These are phyloP conservation scores for Globisporangium alternatum DNA, from an alignment of 352 stramenopile species.

Conservation along the genomic window DNA sequence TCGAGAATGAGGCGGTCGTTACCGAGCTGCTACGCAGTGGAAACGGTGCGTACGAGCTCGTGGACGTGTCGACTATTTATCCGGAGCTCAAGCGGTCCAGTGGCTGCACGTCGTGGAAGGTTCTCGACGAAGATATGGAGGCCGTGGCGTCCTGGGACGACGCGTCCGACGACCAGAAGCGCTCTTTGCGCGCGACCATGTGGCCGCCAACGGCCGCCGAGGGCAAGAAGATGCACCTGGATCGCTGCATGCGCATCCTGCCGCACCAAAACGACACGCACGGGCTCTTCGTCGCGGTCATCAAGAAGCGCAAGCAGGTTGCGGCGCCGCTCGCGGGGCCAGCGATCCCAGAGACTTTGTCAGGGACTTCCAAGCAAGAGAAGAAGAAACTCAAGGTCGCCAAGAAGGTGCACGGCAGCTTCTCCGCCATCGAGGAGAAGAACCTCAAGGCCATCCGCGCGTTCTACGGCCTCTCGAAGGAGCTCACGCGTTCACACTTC, in stretches of 20 bases:
- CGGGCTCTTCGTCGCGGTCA: constrained; percentile 97
- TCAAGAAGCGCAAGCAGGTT: constrained; percentile 72
- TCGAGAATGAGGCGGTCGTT: constrained; percentile 49
- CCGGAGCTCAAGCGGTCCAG: constrained; percentile 35
- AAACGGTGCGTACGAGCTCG: constrained; percentile 57
- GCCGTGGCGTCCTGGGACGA: constrained; percentile 51
- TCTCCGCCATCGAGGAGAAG: constrained; percentile 39
- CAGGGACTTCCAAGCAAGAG: constrained; percentile 22
- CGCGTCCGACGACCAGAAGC: constrained; percentile 43
- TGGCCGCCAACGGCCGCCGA: constrained; percentile 73
- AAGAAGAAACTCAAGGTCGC: constrained; percentile 56
- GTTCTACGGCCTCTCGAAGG: constrained; percentile 43
- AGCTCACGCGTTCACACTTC: constrained; percentile 27
- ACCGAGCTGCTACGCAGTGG: constrained; percentile 38
- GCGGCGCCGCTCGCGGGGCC: constrained; percentile 29
- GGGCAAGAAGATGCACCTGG: constrained; percentile 59
- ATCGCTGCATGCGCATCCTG: constrained; percentile 92
- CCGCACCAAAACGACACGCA: constrained; percentile 98
- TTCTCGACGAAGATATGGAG: constrained; percentile 48
- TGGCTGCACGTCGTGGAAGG: constrained; percentile 52
- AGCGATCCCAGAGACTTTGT: constrained; percentile 14
- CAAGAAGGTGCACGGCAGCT: constrained; percentile 64
- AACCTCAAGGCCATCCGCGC: constrained; percentile 33
- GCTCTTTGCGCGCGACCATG: constrained; percentile 72
- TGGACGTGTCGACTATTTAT: constrained; percentile 39